phyloP scores from a whole-genome alignment of 208 protist species.

The Leishmania arabica region DNA sequence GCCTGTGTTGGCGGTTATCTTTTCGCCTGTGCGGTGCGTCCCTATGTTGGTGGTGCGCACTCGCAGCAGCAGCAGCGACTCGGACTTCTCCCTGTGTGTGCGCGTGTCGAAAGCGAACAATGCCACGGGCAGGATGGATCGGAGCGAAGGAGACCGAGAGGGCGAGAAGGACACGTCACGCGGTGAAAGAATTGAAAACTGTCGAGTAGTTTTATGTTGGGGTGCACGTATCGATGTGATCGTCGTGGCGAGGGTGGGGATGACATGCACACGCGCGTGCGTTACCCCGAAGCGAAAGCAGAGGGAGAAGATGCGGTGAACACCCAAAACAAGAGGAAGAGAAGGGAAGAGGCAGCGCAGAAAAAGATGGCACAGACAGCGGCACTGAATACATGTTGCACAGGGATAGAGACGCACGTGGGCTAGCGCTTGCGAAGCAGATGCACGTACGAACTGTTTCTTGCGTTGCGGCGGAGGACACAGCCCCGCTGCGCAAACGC shows the following conservation, averaged over 20 bases:
- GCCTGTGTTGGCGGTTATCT: no score
- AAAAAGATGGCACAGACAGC: neutral
- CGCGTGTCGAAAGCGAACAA: neutral
- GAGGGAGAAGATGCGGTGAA: neutral
- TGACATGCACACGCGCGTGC: neutral
- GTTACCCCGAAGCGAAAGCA: neutral
- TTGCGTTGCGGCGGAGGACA: neutral
- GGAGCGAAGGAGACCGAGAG: neutral
- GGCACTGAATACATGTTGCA: neutral
- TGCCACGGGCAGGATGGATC: neutral
- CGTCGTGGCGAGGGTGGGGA: neutral
- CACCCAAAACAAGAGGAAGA: neutral
- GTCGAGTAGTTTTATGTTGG: neutral
- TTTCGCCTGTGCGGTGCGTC: neutral
- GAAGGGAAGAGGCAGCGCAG: slow-evolving; percentile 5
- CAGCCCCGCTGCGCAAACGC: neutral
- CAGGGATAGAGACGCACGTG: neutral
- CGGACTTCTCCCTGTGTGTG: neutral
- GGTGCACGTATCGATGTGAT: neutral
- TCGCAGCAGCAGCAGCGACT: neutral
- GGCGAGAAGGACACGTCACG: neutral
- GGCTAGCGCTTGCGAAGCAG: neutral
- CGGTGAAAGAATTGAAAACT: neutral
- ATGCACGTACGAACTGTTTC: neutral
- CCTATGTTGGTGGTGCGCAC: slow-evolving; percentile 7